Percentiles rank a stretch among this genome's conserved stretches.
Evolutionary conservation across 2,329 filamentous ascomycete genomes (phyloP).

Genomic region (Colletotrichum abscissum): DNA sequence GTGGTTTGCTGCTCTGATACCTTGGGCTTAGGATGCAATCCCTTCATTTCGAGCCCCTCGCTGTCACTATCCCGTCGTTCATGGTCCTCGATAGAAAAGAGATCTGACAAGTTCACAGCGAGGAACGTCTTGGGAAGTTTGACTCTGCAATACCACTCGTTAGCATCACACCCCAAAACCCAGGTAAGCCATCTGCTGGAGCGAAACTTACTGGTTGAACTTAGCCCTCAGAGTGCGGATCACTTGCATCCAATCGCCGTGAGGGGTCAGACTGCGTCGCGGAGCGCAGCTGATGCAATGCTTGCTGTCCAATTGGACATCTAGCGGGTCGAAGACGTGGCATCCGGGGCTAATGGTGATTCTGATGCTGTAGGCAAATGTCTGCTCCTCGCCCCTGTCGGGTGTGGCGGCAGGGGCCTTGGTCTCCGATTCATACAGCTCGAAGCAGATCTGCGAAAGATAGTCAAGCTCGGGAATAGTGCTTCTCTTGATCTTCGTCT

Average conservation of each 20-base stretch:
- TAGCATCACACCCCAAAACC: constrained; percentile 5
- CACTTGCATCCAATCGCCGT: constrained; percentile 96
- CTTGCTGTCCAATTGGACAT: constrained; percentile 95
- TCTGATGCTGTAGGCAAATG: constrained; percentile 94
- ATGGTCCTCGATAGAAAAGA: constrained; percentile 68
- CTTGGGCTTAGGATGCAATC: constrained; percentile 41
- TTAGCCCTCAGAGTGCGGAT: constrained; percentile 94
- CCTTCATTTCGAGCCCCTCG: constrained; percentile 62
- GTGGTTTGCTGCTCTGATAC: constrained; percentile 9
- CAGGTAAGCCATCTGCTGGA: background rate
- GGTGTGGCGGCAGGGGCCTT: constrained; percentile 58
- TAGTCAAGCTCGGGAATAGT: constrained; percentile 98
- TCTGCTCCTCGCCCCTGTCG: constrained; percentile 69
- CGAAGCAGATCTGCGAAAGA: constrained; percentile 96
- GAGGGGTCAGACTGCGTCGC: constrained; percentile 87
- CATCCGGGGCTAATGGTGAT: constrained; percentile 97
- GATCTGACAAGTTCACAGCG: constrained; percentile 72
- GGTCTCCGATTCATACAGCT: constrained; percentile 95
- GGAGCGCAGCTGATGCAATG: constrained; percentile 96
- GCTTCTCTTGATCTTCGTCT: constrained; percentile 95
- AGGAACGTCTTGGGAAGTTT: constrained; percentile 75
- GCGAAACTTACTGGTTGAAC: constrained; percentile 84
- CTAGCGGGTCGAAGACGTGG: constrained; percentile 94
- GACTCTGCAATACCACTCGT: constrained; percentile 55
- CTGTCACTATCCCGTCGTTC: constrained; percentile 62